Base-by-base conservation (phyloP, 257 asterid genomes). In the Cruciata laevipes region DNA sequence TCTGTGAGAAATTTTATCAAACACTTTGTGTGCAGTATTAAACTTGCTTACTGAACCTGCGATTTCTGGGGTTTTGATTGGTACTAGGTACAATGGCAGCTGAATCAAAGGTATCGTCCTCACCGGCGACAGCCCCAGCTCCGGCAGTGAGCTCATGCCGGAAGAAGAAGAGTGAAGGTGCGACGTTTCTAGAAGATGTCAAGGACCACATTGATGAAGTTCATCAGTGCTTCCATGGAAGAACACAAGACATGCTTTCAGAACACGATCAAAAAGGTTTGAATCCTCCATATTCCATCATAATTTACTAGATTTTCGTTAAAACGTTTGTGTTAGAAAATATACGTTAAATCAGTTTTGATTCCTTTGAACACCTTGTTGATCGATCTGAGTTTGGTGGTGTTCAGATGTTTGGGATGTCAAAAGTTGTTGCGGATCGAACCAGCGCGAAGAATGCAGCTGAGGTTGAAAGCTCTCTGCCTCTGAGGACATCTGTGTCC, bases 191-290 rank as follows among this genome's bases (percentile, higher is more conserved):
- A 24, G 93, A 92, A 79, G 98, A 87, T 47, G 80, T 89, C 70
- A 89, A 49, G 77, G 98, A 83, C 72, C 98, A 89, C 70, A 87
- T 89, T 30, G 97, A 89, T 31, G 97, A 89, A 89, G 76, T 89
- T 92, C 72, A 76, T 92, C 63, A 71, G 85, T 71, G 97, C 97
- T 63, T 92, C 98, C 4, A 79, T 87, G 98, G 96, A 92, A 9
- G 98, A 89, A 75, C 98, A 92, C 83, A 92, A 86, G 71, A 84
- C 93, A 52, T 92, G 98, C 83, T 92, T 92, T 78, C 85, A 86
- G 76, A 89, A 92, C 84, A 86, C 94, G 2, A 83, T 89, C 58
- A 81, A 83, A 80, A 92, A 89, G 96, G 95, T 92, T 68, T 42
- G 42, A n/a, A 53, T 42, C 51, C 51, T 11, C 18, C 14, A 4